Evolutionary conservation across 441 rosid genomes (phyloP), one percentile per base, ranked within the genome.

Genomic region (Omphalea diandra): DNA sequence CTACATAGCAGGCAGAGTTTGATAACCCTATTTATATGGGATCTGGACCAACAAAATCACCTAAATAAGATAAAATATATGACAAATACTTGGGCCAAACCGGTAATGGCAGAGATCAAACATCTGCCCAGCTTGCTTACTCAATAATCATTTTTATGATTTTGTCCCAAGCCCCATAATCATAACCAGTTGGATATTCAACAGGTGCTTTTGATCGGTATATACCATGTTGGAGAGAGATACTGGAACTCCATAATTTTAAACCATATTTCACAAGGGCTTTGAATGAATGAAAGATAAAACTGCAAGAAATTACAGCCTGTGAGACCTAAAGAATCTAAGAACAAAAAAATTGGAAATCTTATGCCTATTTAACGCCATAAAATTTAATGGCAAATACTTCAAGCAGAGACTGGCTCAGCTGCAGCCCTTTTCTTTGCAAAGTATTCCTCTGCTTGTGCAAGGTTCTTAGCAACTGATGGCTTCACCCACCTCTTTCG

Each of bases 401-500:
- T 52, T 79, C 68, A 83, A n/a, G 82, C 76, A 65, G 90, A 82
- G 58, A 83, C 65, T 43, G 88, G 74, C 36, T 83, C 84, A n/a
- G 58, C 80, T 0, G 85, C 90, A 36, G 96, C 97, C 83, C 79
- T 86, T 82, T 91, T 91, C 88, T 86, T 90, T 46, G 98, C 95
- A 43, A 91, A 94, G 84, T 90, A 94, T 71, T 87, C 95, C 31
- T 87, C 92, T 5, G 97, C 97, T 62, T 97, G 75, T 9, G 97
- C 90, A 11, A 85, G 81, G 72, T 93, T 89, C 88, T 89, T 94
- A 0, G 88, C 85, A 62, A 91, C 96, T 1, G 94, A 83, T 47
- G 95, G 92, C 77, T 89, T 89, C 15, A 93, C 85, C 93, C 95
- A 91, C 82, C 89, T 94, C 90, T 90, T 91, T 36, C 90, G 84